Evolutionary conservation across 495 filamentous ascomycete genomes (phyloP), one percentile per base, ranked within the genome.

Genomic region (Xylona heveae): DNA sequence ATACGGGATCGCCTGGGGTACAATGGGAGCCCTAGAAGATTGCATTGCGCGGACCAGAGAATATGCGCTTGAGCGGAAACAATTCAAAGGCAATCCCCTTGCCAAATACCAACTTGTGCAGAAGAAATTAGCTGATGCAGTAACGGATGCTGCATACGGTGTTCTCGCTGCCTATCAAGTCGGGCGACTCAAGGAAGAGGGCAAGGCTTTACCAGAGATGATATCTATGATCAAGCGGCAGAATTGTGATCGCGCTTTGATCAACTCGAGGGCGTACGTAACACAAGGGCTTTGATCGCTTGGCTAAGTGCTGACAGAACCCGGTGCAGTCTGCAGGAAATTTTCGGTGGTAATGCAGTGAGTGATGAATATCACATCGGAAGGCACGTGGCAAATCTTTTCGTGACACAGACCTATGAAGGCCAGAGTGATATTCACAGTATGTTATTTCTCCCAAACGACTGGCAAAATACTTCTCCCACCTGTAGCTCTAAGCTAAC

Each of bases 41-140:
- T 84, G 78, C 42, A 66, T 97, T 31, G 47, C 55, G 6, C 61
- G 85, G 37, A 72, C 88, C 2, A 67, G 85, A 36, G 72, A 68
- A 10, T 97, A 97, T 50, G 72, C 83, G 12, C 57, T 97, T 19
- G 79, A 93, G 52, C 64, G 88, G 34, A 85, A 78, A 52, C 88
- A 97, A 52, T 97, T 97, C 67, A 92, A 90, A 57, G 71, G 74
- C 22, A 94, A 95, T 48, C 80, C 88, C 1, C 59, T 97, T 24
- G 88, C 88, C 21, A 94, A 85, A 57, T 97, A 95, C 43, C 88
- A 97, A 53, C 66, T 97, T n/a, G 66, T 97, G 24, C 88, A 97
- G 59, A 94, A 93, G 68, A 97, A 97, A 58, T 58, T 97, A 37
- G 74, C 83, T 0, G 84, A 95, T 49, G 88, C 85, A 9, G 62